Evolutionary conservation across 768 basidiomycete genomes (phyloP), one percentile per base, ranked within the genome.

Genomic region (Russula emetica): DNA sequence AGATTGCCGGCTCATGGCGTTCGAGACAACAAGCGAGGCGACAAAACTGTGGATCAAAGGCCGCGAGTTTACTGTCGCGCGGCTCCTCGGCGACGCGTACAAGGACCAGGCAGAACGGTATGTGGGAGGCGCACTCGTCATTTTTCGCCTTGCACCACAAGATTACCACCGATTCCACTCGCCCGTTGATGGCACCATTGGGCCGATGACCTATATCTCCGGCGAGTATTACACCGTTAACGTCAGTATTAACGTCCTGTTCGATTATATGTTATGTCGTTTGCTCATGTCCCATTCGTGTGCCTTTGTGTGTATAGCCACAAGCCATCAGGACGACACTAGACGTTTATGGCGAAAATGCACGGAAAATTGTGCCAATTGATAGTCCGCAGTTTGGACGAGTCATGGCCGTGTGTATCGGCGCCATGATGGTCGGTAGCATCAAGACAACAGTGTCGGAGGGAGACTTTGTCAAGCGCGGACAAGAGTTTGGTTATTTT

Each of bases 211-310:
- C 7, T 82, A 89, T 70, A 90, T 98, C 60, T 68, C 85, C 3
- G 96, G 96, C 7, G 93, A 96, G 71, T 98, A 97, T 75, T 98
- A 97, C 75, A 98, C 97, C 0, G 96, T 97, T 66, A 96, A 94
- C 61, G 90, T 90, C 67, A 55, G 84, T 77, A 16, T 40, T 55
- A n/a, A n/a, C n/a, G n/a, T 50, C 22, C 16, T 45, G 14, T 36
- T 11, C 32, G 22, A 13, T 16, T 14, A 24, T 24, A 7, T 34
- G 52, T 55, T 55, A n/a, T 62, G 13, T 28, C 22, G n/a, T 8
- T 30, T 26, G 32, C 28, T 65, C 30, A 28, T 36, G 16, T 22
- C 36, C 32, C 4, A 47, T 22, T n/a, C 4, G 44, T 22, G 44
- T 22, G 10, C 18, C 4, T 14, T 36, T 20, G 10, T 45, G 4